Conservation (phyloP, 2,329 filamentous ascomycete genomes). For the Colletotrichum destructivum region DNA sequence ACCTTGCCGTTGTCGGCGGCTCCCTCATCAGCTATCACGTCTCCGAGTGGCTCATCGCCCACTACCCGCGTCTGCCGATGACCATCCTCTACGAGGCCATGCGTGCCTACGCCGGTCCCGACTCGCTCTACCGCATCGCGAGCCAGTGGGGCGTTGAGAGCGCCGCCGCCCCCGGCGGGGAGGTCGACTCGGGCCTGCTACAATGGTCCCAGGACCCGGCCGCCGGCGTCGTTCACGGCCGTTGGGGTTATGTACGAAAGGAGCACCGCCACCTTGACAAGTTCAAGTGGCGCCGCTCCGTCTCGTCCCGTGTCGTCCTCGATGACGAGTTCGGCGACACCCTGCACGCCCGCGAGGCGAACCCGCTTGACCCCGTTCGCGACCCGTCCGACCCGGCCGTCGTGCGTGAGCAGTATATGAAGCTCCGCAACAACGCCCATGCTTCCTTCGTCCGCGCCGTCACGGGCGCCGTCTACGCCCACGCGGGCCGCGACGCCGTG, state of each 20-base stretch:
- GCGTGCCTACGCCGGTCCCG: slow-evolving; percentile 84
- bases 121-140: slow-evolving; percentile 80
- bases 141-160: slow-evolving; percentile 92
- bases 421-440: slow-evolving; percentile 82
- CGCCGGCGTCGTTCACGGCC: slow-evolving; percentile 61
- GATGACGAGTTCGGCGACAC: slow-evolving; percentile 88
- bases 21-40: slow-evolving; percentile 91
- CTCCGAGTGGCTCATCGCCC: slow-evolving; percentile 88
- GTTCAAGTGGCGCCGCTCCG: slow-evolving; percentile 75
- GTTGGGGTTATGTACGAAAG: slow-evolving; percentile 67
- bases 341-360: slow-evolving; percentile 50
- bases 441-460: slow-evolving; percentile 87
- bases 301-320: slow-evolving; percentile 83
- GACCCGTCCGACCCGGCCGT: slow-evolving; percentile 33
- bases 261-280: slow-evolving; percentile 63
- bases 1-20: slow-evolving; percentile 84
- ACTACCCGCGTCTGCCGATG: slow-evolving; percentile 92
- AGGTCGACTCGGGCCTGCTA: slow-evolving; percentile 92
- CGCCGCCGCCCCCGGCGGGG: slow-evolving; percentile 87
- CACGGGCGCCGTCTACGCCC: slow-evolving; percentile 87
- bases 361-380: slow-evolving; percentile 37
- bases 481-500: slow-evolving; percentile 83
- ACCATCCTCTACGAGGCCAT: slow-evolving; percentile 88
- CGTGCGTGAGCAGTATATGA: slow-evolving; percentile 61
- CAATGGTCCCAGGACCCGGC: slow-evolving; percentile 76